Evolutionary conservation across 208 protist species (phyloP).

Genomic region (Wallacemonas sp.): DNA sequence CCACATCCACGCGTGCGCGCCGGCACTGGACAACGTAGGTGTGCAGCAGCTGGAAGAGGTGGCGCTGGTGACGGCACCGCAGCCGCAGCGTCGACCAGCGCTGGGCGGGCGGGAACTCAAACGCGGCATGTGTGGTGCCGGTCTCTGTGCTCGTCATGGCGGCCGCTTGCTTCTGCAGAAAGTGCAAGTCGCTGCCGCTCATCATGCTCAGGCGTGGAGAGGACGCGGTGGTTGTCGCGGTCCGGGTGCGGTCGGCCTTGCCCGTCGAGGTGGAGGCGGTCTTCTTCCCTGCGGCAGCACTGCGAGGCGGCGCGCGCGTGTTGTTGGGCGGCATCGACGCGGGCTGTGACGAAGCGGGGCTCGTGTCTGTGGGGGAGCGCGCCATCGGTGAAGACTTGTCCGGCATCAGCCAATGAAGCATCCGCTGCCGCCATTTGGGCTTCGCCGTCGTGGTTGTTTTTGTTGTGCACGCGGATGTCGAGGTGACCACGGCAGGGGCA

Average conservation of each 20-base stretch:
- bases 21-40: conserved; percentile 3
- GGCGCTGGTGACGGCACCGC: conserved; percentile 8
- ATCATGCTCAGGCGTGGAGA: too few relatives aligned
- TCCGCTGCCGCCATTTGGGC: background rate
- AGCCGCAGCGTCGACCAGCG: background rate
- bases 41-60: conserved; percentile 13
- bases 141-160: background rate
- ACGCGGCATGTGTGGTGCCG: background rate
- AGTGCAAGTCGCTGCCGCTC: background rate
- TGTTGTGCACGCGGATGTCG: background rate
- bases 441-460: background rate
- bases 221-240: too few relatives aligned
- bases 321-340: background rate
- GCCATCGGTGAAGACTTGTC: background rate
- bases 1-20: background rate
- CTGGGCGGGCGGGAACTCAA: background rate
- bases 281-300: background rate
- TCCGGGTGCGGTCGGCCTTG: too few relatives aligned
- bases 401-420: background rate
- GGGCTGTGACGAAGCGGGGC: too few relatives aligned
- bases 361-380: too few relatives aligned
- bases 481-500: background rate
- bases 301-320: background rate
- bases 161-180: background rate
- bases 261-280: background rate